Percentiles rank a stretch among this genome's conserved stretches.
phyloP scores from a whole-genome alignment of 257 asterid genomes.

The Voacanga thouarsii region DNA sequence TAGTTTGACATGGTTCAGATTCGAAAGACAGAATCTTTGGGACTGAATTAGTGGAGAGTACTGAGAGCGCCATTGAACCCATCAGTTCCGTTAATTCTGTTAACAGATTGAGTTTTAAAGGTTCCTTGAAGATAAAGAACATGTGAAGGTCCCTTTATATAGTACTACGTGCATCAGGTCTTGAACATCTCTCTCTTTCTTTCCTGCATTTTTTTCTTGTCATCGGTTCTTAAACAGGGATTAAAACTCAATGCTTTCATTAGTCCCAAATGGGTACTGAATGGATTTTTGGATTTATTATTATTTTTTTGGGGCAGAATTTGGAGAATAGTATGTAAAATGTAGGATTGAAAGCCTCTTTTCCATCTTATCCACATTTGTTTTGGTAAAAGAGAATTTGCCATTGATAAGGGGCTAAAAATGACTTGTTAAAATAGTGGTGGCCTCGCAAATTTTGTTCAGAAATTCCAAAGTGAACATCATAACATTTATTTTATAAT shows the following conservation, averaged over 20 bases:
- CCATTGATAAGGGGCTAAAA: neutral
- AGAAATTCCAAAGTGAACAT: no score
- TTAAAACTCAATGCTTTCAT: neutral
- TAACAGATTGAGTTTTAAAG: neutral
- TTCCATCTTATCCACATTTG: slow-evolving; percentile 32
- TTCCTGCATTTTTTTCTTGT: neutral
- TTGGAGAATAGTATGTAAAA: slow-evolving; percentile 5
- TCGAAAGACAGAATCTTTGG: slow-evolving; percentile 33
- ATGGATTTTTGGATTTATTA: neutral
- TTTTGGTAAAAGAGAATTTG: neutral
- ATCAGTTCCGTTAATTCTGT: slow-evolving; percentile 42
- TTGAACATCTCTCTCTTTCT: neutral
- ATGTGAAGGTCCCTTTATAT: slow-evolving; percentile 9
- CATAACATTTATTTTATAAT: no score
- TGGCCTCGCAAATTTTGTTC: no score
- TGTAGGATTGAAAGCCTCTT: slow-evolving; percentile 24
- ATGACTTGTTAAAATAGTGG: neutral
- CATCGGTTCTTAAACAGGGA: slow-evolving; percentile 5
- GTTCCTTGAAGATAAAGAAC: slow-evolving; percentile 5
- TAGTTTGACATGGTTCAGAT: slow-evolving; percentile 22
- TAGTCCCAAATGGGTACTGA: neutral
- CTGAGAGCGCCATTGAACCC: slow-evolving; percentile 36
- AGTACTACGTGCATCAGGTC: slow-evolving; percentile 12
- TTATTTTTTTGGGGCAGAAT: neutral
- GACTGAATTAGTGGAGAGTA: slow-evolving; percentile 33